Conservation (phyloP, 1,139 yeast genomes). For the Entelexis sorbosivorans region DNA sequence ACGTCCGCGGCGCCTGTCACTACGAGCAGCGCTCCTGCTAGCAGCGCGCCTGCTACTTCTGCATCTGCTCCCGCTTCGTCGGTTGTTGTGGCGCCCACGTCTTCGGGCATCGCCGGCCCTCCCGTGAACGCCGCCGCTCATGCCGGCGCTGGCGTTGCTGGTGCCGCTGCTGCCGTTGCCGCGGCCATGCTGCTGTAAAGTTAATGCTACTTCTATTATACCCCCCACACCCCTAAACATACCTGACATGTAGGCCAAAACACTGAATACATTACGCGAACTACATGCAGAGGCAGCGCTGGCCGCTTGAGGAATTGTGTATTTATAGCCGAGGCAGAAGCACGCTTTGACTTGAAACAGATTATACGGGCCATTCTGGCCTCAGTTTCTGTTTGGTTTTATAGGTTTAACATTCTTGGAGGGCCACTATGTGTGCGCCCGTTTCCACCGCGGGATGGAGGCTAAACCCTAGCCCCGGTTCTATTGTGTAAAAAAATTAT, state of each 20-base stretch:
- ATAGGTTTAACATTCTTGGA: no score
- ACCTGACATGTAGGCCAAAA: no score
- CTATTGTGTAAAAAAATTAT: background rate
- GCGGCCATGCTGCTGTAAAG: slow-evolving; percentile 17
- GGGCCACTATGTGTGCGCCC: no score
- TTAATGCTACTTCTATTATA: background rate
- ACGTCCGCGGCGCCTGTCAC: slow-evolving; percentile 12
- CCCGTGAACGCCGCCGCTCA: slow-evolving; percentile 23
- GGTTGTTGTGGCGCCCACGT: slow-evolving; percentile 10
- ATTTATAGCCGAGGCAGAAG: no score
- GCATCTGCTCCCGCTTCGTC: slow-evolving; percentile 13
- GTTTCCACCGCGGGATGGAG: no score
- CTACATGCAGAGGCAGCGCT: no score
- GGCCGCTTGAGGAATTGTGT: no score
- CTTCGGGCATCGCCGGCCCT: slow-evolving; percentile 14
- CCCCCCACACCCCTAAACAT: background rate
- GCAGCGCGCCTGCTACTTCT: slow-evolving; percentile 14
- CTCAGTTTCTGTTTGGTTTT: no score
- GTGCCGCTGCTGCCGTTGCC: slow-evolving; percentile 23
- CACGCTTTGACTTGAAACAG: no score
- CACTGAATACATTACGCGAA: no score
- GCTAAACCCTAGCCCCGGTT: background rate
- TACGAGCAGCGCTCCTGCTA: slow-evolving; percentile 13
- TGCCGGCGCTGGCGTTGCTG: slow-evolving; percentile 11
- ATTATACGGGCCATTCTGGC: no score